Evolutionary conservation across 1,139 yeast genomes (phyloP).

Genomic region (Torulaspora globosa): DNA sequence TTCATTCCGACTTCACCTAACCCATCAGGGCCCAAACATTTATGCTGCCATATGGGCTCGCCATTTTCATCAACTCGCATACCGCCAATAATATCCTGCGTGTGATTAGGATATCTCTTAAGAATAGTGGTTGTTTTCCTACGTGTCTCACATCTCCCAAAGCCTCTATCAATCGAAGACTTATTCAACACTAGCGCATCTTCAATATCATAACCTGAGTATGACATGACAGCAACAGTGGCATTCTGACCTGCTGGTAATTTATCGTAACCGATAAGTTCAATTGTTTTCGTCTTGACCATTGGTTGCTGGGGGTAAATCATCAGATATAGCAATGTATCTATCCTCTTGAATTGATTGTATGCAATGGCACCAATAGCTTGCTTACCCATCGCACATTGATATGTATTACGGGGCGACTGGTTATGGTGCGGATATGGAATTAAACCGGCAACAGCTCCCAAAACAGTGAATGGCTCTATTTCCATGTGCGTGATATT

Average conservation of each 20-base stretch:
- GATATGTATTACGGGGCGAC: conserved; percentile 97
- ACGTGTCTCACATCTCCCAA: conserved; percentile 97
- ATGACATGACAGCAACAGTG: conserved; percentile 97
- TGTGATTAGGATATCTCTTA: conserved; percentile 89
- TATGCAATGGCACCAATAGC: conserved; percentile 99
- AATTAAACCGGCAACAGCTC: conserved; percentile 97
- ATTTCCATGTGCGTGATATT: conserved; percentile 87
- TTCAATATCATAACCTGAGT: conserved; percentile 98
- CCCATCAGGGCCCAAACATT: conserved; percentile 89
- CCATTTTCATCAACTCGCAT: conserved; percentile 81
- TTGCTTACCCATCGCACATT: conserved; percentile 99
- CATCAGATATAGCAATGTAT: conserved; percentile 87
- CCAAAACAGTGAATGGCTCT: conserved; percentile 92
- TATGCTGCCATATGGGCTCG: conserved; percentile 80
- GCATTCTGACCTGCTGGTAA: conserved; percentile 99
- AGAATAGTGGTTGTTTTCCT: conserved; percentile 85
- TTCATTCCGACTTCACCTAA: conserved; percentile 93
- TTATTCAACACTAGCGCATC: conserved; percentile 95
- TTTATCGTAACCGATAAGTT: conserved; percentile 89
- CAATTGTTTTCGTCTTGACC: conserved; percentile 97
- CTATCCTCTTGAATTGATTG: conserved; percentile 93
- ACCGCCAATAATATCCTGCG: conserved; percentile 87
- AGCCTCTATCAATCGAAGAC: conserved; percentile 91
- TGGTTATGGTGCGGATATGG: conserved; percentile 99
- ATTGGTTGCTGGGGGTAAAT: conserved; percentile 98